Evolutionary conservation across 2,329 filamentous ascomycete species (phyloP).

Genomic region (Xenoacremonium recifei): DNA sequence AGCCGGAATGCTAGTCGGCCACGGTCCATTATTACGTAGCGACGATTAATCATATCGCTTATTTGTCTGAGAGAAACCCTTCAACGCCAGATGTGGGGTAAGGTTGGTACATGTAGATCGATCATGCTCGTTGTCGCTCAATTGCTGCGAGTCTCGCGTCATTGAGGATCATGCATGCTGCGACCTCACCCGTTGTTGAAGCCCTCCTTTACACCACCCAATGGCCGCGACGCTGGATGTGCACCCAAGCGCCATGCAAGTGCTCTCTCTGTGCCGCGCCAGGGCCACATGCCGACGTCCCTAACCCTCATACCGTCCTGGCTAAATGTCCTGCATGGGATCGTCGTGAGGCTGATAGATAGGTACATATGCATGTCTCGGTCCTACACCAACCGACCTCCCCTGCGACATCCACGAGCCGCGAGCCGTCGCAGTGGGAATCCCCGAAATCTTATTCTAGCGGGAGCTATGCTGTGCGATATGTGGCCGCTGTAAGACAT

Average conservation of each 20-base stretch:
- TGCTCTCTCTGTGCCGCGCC: no score
- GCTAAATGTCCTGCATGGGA: neutral
- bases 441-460: neutral
- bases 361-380: constrained; percentile 2
- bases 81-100: neutral
- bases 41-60: neutral
- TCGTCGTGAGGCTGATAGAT: neutral
- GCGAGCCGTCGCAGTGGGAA: neutral
- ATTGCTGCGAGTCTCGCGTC: neutral
- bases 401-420: neutral
- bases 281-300: no score
- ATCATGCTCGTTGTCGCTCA: neutral
- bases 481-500: no score
- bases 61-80: neutral
- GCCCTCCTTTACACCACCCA: no score
- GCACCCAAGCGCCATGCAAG: no score
- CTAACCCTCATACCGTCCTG: no score
- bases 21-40: neutral
- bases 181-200: no score
- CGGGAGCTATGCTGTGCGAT: no score
- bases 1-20: neutral
- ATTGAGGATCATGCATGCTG: neutral
- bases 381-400: neutral
- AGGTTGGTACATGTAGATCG: no score
- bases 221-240: no score